Base-by-base conservation (phyloP, 75 land plant genomes). In the Pseudotsuga menziesii region DNA sequence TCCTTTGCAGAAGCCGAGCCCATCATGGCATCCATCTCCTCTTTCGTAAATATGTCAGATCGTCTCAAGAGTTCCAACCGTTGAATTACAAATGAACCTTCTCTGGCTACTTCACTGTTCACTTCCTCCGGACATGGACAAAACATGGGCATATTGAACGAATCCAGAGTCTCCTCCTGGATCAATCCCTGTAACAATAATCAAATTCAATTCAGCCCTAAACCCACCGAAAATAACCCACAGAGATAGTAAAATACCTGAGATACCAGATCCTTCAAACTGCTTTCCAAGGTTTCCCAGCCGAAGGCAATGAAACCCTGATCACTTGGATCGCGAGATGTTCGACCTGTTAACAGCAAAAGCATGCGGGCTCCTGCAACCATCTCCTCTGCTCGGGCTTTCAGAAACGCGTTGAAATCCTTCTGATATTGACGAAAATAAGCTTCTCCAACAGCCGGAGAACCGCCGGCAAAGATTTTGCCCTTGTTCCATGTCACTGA, bases 101-200 rank as follows among this genome's bases (percentile, higher is more conserved):
- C 84, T 27, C 54, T 76, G 0, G 8, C 23, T 25, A 79, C 75
- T 44, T 69, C 76, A 27, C 16, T n/a, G 55, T 41, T 70, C 41
- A 83, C 23, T 56, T 83, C 84, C 6, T 72, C 48, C 12, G 77
- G 70, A 2, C 59, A 79, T 57, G 84, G 75, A 9, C 60, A 56
- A 35, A 79, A 83, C 26, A 56, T 48, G 8, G 84, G 84, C 27
- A 83, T 35, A 57, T 83, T 83, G 80, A 83, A 83, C 12, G 78
- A 57, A 22, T 78, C 73, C 55, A 78, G 6, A 15, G 63, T 82
- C 54, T 82, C 83, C 26, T 74, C 77, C 74, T 78, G 71, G 56
- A 82, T 66, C 14, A 74, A 3, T 61, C 77, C 80, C 83, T 82
- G 80, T 20, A 25, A 23, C 27, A 27, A 29, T 29, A 29, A 29